Conservation (phyloP, 805 yeast species). For the Zygoascus tannicola region DNA sequence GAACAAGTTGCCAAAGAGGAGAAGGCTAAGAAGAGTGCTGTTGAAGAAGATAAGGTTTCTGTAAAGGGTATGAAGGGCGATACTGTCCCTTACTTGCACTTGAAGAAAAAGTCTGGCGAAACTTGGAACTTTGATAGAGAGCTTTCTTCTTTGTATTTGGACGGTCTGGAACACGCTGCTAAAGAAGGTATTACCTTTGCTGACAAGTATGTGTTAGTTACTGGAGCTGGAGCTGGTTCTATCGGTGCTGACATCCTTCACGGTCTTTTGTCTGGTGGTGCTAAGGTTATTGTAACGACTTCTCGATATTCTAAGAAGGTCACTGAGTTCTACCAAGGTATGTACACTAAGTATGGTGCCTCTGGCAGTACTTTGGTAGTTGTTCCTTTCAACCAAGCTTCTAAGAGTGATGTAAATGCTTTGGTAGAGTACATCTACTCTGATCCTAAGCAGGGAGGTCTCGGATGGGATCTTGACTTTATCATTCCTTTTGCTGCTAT, state of each 20-base stretch:
- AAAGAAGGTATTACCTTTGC: slow-evolving; percentile 86
- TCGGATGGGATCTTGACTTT: slow-evolving; percentile 96
- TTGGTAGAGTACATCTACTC: slow-evolving; percentile 79
- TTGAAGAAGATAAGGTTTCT: slow-evolving; percentile 17
- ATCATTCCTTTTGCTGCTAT: slow-evolving; percentile 98
- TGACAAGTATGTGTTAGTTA: slow-evolving; percentile 79
- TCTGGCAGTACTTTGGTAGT: slow-evolving; percentile 86
- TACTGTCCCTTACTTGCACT: slow-evolving; percentile 89
- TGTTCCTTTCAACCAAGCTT: slow-evolving; percentile 98
- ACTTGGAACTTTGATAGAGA: slow-evolving; percentile 77
- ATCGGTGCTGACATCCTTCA: slow-evolving; percentile 95
- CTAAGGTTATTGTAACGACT: slow-evolving; percentile 92
- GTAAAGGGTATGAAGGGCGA: slow-evolving; percentile 20
- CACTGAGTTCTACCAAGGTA: slow-evolving; percentile 89
- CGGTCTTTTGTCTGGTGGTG: slow-evolving; percentile 96
- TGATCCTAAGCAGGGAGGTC: slow-evolving; percentile 75
- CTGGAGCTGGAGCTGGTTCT: slow-evolving; percentile 99
- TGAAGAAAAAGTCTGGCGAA: slow-evolving; percentile 69
- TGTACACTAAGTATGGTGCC: slow-evolving; percentile 90
- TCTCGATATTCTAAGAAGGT: slow-evolving; percentile 89
- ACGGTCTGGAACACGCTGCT: slow-evolving; percentile 89
- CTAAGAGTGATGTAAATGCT: slow-evolving; percentile 84
- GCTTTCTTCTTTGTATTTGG: slow-evolving; percentile 69
- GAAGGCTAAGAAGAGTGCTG: slow-evolving; percentile 39
- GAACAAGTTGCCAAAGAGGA: slow-evolving; percentile 48